Percentiles rank a stretch among this genome's conserved stretches.
Conservation (phyloP, 768 basidiomycete genomes). For the Tylopilus plumbeoviolaceoides region DNA sequence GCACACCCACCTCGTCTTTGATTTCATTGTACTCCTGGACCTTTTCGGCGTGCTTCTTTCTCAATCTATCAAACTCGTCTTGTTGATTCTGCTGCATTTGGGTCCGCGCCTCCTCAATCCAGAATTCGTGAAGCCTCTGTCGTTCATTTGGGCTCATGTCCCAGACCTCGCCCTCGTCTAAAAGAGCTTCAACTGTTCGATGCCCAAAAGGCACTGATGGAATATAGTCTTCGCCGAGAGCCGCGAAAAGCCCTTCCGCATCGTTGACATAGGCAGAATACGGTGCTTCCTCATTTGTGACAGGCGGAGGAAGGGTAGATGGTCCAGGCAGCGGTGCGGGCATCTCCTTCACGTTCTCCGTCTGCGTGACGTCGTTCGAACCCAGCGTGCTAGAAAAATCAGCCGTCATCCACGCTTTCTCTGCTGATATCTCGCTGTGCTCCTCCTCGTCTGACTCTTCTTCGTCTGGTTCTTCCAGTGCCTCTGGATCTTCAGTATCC, state of each 20-base stretch:
- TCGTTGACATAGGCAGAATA: slow-evolving; percentile 23
- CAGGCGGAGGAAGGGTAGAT: not conserved
- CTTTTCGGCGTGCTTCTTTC: slow-evolving; percentile 39
- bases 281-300: not conserved
- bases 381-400: not conserved
- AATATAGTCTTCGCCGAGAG: slow-evolving; percentile 31
- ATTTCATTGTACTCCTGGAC: slow-evolving; percentile 35
- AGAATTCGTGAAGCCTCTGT: slow-evolving; percentile 37
- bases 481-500: slow-evolving; percentile 1
- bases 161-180: slow-evolving; percentile 45
- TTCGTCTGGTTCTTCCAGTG: not conserved
- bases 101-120: slow-evolving; percentile 42
- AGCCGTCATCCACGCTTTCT: slow-evolving; percentile 31
- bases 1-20: slow-evolving; percentile 49
- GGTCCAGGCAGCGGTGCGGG: not conserved
- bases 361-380: not conserved
- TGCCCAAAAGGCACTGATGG: slow-evolving; percentile 37
- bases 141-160: slow-evolving; percentile 50
- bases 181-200: slow-evolving; percentile 37
- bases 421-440: slow-evolving; percentile 5
- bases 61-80: slow-evolving; percentile 41
- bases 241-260: slow-evolving; percentile 34
- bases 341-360: not conserved
- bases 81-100: slow-evolving; percentile 27
- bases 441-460: slow-evolving; percentile 10